Evolutionary conservation across 345 rosid species (phyloP), one percentile per base, ranked within the genome.

Genomic region (Salix exigua): DNA sequence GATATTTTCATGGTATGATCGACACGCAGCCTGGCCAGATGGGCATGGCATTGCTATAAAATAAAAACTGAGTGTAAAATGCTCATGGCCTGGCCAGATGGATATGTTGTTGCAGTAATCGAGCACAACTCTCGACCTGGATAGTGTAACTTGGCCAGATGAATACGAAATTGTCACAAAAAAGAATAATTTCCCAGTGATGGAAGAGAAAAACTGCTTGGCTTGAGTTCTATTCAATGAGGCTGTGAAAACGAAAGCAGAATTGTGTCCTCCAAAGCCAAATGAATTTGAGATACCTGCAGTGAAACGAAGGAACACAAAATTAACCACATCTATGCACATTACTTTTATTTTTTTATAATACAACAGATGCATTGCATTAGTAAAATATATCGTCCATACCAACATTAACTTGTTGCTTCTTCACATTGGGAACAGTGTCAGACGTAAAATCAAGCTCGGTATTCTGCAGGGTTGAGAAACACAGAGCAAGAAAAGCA

Each of bases 231-330:
- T 58, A 50, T 73, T 61, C 28, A 21, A 21, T 67, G 66, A 88
- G 35, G 87, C 83, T 38, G 23, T 61, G 81, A 90, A 88, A 68
- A 88, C 94, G 31, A 90, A 89, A 77, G 87, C 94, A 0, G 90
- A 88, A 60, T 90, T 90, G 84, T 86, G 94, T 33, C 94, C 91
- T 14, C 94, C 90, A 51, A 90, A 87, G 53, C 89, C 91, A 62
- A 90, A 86, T 64, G 91, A 90, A 70, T 90, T 90, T 28, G 91
- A 90, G 78, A 87, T 90, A 61, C 76, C 94, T 90, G 89, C 82
- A 79, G 4, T 3, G 4, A 30, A 55, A 55, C 10, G 28, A n/a
- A n/a, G 2, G 14, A 0, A 40, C 0, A 2, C 12, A 44, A 12
- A 44, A 44, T 44, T 44, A 9, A n/a, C 11, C 0, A n/a, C 0